Evolutionary conservation across 164 flowering plant species (phyloP).

Genomic region (Piper longum): DNA sequence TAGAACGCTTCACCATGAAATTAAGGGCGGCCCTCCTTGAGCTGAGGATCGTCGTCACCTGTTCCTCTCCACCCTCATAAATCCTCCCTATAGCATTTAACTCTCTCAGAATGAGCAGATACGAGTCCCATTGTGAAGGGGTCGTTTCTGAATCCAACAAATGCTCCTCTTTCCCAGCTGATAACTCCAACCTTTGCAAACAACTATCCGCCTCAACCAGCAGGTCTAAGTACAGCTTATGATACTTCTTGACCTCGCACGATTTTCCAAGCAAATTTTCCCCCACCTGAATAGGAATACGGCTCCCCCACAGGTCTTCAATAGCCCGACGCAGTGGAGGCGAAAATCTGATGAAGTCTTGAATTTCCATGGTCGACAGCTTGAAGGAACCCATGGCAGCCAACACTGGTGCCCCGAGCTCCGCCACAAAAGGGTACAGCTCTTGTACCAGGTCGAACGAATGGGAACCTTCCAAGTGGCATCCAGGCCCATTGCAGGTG

Average conservation of each 20-base stretch:
- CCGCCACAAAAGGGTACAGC: constrained; percentile 52
- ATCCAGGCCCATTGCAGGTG: constrained; percentile 14
- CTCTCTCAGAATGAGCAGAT: constrained; percentile 54
- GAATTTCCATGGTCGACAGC: constrained; percentile 20
- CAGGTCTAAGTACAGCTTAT: constrained; percentile 27
- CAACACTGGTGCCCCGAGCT: constrained; percentile 36
- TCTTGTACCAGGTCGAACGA: constrained; percentile 23
- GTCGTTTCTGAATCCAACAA: constrained; percentile 14
- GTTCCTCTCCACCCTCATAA: constrained; percentile 36
- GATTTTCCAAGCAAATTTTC: constrained; percentile 7
- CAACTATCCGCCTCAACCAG: constrained; percentile 29
- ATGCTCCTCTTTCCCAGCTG: constrained; percentile 14
- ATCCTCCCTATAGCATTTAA: constrained; percentile 39
- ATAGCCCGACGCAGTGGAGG: constrained; percentile 29
- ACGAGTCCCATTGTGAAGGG: constrained; percentile 26
- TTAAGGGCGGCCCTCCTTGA: constrained; percentile 28
- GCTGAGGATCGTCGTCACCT: constrained; percentile 30
- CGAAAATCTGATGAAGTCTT: constrained; percentile 49
- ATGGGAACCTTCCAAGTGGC: constrained; percentile 8
- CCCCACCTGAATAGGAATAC: constrained; percentile 14
- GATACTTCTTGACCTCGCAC: constrained; percentile 32
- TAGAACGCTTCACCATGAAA: constrained; percentile 37
- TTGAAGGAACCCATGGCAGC: constrained; percentile 20
- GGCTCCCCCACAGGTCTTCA: constrained; percentile 15
- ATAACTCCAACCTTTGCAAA: constrained; percentile 30